Conservation (phyloP, 2,329 filamentous ascomycete genomes). For the Epichloe bromicola region DNA sequence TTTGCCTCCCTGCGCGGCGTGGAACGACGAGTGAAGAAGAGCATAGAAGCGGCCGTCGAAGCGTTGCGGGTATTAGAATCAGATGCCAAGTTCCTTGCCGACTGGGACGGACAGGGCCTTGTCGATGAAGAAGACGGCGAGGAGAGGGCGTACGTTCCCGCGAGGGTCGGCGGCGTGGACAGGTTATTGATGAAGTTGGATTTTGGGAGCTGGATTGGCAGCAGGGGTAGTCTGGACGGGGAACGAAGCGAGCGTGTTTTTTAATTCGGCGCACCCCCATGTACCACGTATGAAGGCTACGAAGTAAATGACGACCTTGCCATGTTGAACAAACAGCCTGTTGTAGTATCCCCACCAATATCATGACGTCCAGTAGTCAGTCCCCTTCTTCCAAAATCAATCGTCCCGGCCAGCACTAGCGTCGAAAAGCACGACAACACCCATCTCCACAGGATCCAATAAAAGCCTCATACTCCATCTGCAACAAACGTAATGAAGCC, state of each 20-base stretch:
- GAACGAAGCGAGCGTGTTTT: conserved; percentile 1
- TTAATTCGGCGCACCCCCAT: neutral
- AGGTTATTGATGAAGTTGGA: conserved; percentile 85
- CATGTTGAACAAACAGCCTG: too few relatives aligned
- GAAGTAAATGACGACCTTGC: too few relatives aligned
- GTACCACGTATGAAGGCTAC: too few relatives aligned
- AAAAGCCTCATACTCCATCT: too few relatives aligned
- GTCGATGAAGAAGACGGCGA: conserved; percentile 29
- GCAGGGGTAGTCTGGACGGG: conserved; percentile 8
- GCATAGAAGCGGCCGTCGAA: conserved; percentile 54
- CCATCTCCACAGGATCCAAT: too few relatives aligned
- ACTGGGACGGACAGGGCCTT: conserved; percentile 25
- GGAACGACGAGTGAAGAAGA: conserved; percentile 50
- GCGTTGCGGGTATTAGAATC: conserved; percentile 33
- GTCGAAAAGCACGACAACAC: too few relatives aligned
- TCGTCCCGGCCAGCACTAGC: too few relatives aligned
- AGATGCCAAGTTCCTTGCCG: conserved; percentile 29
- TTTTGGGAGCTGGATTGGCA: conserved; percentile 44
- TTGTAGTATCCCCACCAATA: too few relatives aligned
- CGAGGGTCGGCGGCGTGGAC: conserved; percentile 68
- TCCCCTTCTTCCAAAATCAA: too few relatives aligned
- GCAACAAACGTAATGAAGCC: too few relatives aligned
- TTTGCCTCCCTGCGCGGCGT: conserved; percentile 50
- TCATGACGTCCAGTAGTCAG: too few relatives aligned
- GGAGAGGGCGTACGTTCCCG: conserved; percentile 45